Conservation (phyloP, 805 yeast genomes). For the Candida tallmaniae region DNA sequence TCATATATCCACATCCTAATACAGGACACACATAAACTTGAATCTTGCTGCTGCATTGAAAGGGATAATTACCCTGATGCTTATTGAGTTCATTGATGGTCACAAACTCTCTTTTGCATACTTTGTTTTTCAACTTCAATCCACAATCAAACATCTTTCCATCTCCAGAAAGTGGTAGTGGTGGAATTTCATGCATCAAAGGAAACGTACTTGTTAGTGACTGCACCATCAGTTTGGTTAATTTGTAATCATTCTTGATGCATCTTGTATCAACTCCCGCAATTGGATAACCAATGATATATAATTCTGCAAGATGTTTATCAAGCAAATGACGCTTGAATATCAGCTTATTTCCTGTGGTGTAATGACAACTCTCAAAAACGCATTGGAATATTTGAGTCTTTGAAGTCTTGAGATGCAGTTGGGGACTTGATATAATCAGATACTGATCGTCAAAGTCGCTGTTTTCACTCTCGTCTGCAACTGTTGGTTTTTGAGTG, state of each 20-base stretch:
- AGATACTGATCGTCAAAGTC: constrained; percentile 24
- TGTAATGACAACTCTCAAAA: constrained; percentile 20
- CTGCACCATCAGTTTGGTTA: constrained; percentile 8
- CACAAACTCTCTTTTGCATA: constrained; percentile 13
- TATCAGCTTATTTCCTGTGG: constrained; percentile 23
- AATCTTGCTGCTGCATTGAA: constrained; percentile 22
- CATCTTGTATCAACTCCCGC: constrained; percentile 7
- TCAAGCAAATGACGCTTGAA: constrained; percentile 23
- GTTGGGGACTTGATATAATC: constrained; percentile 14
- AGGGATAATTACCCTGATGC: constrained; percentile 16
- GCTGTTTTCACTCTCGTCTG: background rate
- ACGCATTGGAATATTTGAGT: constrained; percentile 20
- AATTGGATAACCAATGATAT: constrained; percentile 24
- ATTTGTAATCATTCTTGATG: background rate
- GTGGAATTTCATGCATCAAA: constrained; percentile 17
- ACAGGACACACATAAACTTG: constrained; percentile 36
- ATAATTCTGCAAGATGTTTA: constrained; percentile 16
- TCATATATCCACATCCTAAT: constrained; percentile 37
- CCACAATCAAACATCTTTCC: constrained; percentile 16
- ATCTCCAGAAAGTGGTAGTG: constrained; percentile 17
- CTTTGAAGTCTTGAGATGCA: constrained; percentile 5
- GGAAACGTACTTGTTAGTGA: constrained; percentile 17
- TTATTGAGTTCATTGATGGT: constrained; percentile 12
- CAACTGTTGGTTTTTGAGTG: background rate
- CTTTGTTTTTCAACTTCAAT: constrained; percentile 5